Percentiles rank a stretch among this genome's conserved stretches.
Conservation (phyloP, 192 early-diverging fungal genomes). For the Gaertneriomyces sp. region DNA sequence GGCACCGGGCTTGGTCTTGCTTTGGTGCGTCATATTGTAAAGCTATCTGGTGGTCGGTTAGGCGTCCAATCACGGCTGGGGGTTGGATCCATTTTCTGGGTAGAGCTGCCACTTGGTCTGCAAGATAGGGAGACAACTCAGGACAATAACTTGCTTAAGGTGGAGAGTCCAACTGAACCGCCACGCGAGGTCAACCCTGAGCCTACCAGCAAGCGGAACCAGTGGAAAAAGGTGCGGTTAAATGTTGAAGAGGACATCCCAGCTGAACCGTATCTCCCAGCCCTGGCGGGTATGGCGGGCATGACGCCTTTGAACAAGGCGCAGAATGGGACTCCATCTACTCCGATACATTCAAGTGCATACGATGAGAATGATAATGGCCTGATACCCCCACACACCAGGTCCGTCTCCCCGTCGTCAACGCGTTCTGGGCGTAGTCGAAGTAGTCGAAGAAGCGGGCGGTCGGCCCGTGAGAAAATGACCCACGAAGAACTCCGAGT, state of each 20-base stretch:
- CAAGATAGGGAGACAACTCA: neutral
- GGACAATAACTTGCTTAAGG: neutral
- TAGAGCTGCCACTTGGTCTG: constrained; percentile 21
- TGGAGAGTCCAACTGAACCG: neutral
- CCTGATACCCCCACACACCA: too few species aligned
- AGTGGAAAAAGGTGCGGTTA: constrained; percentile 7
- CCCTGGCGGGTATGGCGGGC: constrained; percentile 6
- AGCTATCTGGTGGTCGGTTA: constrained; percentile 25
- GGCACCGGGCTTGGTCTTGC: constrained; percentile 29
- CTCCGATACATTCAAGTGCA: too few species aligned
- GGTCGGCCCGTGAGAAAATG: too few species aligned
- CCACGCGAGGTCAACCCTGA: neutral
- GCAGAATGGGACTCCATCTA: neutral
- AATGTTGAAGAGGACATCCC: neutral
- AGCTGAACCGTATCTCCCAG: constrained; percentile 8
- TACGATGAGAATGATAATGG: too few species aligned
- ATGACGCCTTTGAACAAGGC: neutral
- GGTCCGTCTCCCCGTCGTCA: too few species aligned
- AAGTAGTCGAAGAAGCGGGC: too few species aligned
- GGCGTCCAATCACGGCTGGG: constrained; percentile 14
- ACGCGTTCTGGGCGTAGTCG: too few species aligned
- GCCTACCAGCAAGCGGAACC: neutral
- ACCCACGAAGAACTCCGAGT: neutral
- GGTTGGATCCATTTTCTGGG: constrained; percentile 23
- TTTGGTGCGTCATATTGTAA: constrained; percentile 27